Conservation (phyloP, 495 filamentous ascomycete species). For the Copromyces sp. region DNA sequence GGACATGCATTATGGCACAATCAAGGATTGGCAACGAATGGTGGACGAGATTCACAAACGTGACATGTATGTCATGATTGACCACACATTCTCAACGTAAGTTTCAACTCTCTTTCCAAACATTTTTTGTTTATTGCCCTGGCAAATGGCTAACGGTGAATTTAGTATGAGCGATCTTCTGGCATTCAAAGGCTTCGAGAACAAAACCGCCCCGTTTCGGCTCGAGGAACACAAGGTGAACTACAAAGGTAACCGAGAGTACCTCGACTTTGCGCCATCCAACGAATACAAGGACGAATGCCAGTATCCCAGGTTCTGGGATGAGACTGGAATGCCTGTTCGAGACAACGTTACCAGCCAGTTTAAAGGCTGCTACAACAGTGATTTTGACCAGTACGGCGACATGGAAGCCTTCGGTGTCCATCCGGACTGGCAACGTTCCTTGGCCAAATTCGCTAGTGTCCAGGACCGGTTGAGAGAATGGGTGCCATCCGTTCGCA, state of each 20-base stretch:
- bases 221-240: conserved; percentile 41
- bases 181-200: conserved; percentile 45
- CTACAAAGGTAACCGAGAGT: conserved; percentile 48
- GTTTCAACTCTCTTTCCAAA: background rate
- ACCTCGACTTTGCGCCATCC: conserved; percentile 47
- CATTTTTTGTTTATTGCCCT: background rate
- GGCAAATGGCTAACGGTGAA: background rate
- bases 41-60: conserved; percentile 56
- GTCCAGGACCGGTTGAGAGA: conserved; percentile 69
- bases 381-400: conserved; percentile 62
- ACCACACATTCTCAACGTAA: conserved; percentile 57
- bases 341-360: conserved; percentile 32
- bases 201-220: conserved; percentile 44
- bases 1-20: conserved; percentile 21
- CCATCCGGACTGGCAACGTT: conserved; percentile 53
- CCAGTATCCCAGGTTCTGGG: conserved; percentile 56
- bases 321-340: conserved; percentile 46
- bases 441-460: conserved; percentile 60
- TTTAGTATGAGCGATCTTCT: conserved; percentile 49
- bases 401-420: conserved; percentile 59
- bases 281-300: conserved; percentile 52
- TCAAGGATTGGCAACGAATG: conserved; percentile 51
- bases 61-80: conserved; percentile 66
- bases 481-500: conserved; percentile 52
- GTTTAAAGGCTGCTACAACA: conserved; percentile 50